Evolutionary conservation across 176 grass and related monocot species (phyloP).

Genomic region (Hyparrhenia diplandra): DNA sequence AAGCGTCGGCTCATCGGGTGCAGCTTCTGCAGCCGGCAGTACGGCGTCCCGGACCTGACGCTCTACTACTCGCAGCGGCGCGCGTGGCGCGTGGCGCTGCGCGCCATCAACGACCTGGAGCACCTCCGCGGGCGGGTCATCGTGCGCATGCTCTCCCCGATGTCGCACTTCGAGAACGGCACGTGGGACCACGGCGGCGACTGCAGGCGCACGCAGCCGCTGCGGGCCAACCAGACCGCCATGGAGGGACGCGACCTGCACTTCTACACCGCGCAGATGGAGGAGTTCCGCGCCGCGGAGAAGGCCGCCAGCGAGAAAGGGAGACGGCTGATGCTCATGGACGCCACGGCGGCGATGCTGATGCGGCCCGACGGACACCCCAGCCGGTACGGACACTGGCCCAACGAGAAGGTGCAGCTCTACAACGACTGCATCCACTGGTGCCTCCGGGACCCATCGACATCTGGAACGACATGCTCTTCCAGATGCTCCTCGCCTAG

Average conservation of each 20-base stretch:
- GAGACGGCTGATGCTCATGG: conserved; percentile 48
- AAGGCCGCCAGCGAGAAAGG: conserved; percentile 17
- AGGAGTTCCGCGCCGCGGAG: conserved; percentile 56
- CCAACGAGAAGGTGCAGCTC: conserved; percentile 56
- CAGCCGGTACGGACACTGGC: conserved; percentile 57
- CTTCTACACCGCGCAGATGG: conserved; percentile 66
- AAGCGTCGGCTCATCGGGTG: conserved; percentile 47
- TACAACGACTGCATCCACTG: conserved; percentile 84
- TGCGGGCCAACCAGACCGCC: conserved; percentile 45
- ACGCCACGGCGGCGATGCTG: conserved; percentile 61
- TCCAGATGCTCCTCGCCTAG: conserved; percentile 53
- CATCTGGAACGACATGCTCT: conserved; percentile 74
- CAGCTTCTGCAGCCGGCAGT: conserved; percentile 55
- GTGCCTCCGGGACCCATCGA: conserved; percentile 78
- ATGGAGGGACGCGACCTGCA: conserved; percentile 50
- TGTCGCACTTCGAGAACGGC: conserved; percentile 90
- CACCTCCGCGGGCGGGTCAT: conserved; percentile 31
- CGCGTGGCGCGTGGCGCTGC: conserved; percentile 54
- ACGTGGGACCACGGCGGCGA: conserved; percentile 79
- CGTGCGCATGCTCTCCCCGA: conserved; percentile 65
- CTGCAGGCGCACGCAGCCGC: conserved; percentile 53
- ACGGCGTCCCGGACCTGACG: conserved; percentile 68
- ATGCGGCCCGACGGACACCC: conserved; percentile 85
- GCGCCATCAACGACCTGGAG: conserved; percentile 41
- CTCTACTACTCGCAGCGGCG: conserved; percentile 63